A percentile compares a stretch with the other conserved stretches of the same genome.
Conservation (phyloP, 352 stramenopile genomes). For the Globisporangium emineosum region DNA sequence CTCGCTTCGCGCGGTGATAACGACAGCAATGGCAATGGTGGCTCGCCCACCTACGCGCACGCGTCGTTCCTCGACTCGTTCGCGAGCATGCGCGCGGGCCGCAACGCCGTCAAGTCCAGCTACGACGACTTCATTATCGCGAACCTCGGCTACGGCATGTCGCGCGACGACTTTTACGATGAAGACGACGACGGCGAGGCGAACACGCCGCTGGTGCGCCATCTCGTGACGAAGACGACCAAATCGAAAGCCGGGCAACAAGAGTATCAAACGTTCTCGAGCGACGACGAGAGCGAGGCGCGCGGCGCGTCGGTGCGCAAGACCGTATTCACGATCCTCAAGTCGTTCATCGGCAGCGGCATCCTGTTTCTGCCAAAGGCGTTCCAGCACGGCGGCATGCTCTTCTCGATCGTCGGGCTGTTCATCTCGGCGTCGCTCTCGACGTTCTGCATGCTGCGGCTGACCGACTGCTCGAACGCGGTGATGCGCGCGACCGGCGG, state of each 20-base stretch:
- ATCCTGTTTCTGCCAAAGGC: constrained; percentile 68
- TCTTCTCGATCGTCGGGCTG: constrained; percentile 56
- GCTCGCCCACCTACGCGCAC: constrained; percentile 37
- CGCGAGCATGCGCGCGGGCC: constrained; percentile 10
- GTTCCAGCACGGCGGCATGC: constrained; percentile 65
- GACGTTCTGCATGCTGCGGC: constrained; percentile 59
- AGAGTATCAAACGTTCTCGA: constrained; percentile 11
- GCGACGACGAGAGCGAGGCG: constrained; percentile 17
- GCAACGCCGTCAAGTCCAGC: constrained; percentile 36
- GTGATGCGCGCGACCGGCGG: constrained; percentile 23
- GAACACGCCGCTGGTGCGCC: constrained; percentile 32
- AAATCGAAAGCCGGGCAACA: constrained; percentile 24
- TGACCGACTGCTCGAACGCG: constrained; percentile 50
- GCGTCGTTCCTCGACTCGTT: constrained; percentile 48
- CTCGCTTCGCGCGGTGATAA: constrained; percentile 35
- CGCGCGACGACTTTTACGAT: constrained; percentile 33
- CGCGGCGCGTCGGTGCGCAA: constrained; percentile 41
- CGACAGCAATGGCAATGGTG: constrained; percentile 21
- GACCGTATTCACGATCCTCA: constrained; percentile 69
- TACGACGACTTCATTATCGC: constrained; percentile 59
- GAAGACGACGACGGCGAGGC: constrained; percentile 29
- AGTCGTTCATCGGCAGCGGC: constrained; percentile 68
- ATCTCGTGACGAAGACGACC: constrained; percentile 10
- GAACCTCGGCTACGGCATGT: constrained; percentile 37
- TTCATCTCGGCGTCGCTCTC: constrained; percentile 43